Percentiles rank a stretch among this genome's conserved stretches.
phyloP scores from a whole-genome alignment of 73 alveolate genomes.

The Symbiodinium pilosum region DNA sequence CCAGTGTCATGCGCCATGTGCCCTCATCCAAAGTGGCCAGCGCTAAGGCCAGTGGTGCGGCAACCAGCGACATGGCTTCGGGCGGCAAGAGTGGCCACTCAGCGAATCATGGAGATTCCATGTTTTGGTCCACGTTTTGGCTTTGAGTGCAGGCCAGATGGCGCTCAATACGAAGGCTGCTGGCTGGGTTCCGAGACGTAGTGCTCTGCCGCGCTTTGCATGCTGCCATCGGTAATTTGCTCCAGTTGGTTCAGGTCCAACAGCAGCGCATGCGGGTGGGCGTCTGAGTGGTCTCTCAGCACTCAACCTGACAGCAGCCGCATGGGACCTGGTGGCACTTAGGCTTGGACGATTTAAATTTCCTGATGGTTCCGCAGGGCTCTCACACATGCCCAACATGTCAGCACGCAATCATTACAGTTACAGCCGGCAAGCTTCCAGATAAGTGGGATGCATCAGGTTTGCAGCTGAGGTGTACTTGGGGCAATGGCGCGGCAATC shows the following conservation, averaged over 20 bases:
- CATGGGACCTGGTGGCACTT: too few species aligned
- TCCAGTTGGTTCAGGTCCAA: constrained; percentile 17
- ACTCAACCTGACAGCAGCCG: not conserved
- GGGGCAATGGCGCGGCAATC: constrained; percentile 94
- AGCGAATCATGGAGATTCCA: not conserved
- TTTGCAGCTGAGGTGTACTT: constrained; percentile 39
- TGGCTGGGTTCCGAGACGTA: not conserved
- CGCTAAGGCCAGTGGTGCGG: constrained; percentile 78
- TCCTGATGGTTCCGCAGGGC: constrained; percentile 46
- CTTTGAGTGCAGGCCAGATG: constrained; percentile 50
- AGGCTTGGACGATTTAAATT: constrained; percentile 76
- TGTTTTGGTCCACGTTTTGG: not conserved
- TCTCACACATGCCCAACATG: not conserved
- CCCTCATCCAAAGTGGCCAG: not conserved
- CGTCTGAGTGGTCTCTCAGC: too few species aligned
- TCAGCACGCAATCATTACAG: too few species aligned
- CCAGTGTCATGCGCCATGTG: not conserved
- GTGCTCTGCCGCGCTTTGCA: not conserved
- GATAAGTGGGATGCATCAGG: too few species aligned
- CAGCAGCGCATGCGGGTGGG: constrained; percentile 62
- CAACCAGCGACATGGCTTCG: constrained; percentile 77
- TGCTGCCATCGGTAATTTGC: not conserved
- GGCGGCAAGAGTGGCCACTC: constrained; percentile 53
- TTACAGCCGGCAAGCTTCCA: too few species aligned
- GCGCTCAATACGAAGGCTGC: constrained; percentile 70